A percentile compares a stretch with the other conserved stretches of the same genome.
These are phyloP conservation scores for Bryoerythrophyllum caledonicum DNA, from an alignment of 225 moss, liverwort and hornwort species.

Conservation along the genomic window DNA sequence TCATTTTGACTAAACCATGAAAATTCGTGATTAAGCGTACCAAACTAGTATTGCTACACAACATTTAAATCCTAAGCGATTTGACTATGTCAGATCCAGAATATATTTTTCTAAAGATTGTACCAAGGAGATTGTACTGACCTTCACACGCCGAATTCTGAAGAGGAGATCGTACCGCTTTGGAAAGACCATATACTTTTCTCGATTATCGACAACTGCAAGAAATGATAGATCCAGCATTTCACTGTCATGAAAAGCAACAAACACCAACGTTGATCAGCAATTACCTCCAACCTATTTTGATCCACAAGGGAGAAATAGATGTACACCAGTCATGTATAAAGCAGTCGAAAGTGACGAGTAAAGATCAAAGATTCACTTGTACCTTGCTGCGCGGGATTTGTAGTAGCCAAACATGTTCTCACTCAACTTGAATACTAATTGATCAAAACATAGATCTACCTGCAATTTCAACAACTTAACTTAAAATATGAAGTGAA, in stretches of 20 bases:
- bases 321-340: neutral
- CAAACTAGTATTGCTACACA: neutral
- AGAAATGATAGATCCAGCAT: slow-evolving; percentile 87
- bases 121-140: slow-evolving; percentile 31
- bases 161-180: slow-evolving; percentile 89
- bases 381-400: slow-evolving; percentile 76
- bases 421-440: slow-evolving; percentile 97
- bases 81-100: neutral
- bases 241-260: slow-evolving; percentile 60
- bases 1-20: neutral
- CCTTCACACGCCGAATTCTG: slow-evolving; percentile 92
- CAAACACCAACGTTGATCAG: slow-evolving; percentile 33
- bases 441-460: slow-evolving; percentile 97
- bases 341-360: neutral
- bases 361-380: neutral
- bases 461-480: slow-evolving; percentile 60
- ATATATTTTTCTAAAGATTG: neutral
- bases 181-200: slow-evolving; percentile 74
- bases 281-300: slow-evolving; percentile 15
- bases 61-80: neutral
- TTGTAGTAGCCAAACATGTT: slow-evolving; percentile 93
- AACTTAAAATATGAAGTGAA: neutral
- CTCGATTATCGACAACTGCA: slow-evolving; percentile 74
- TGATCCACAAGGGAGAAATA: neutral
- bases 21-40: neutral